Conservation (phyloP, 2,329 filamentous ascomycete species). For the Aspergillus phoenicis region DNA sequence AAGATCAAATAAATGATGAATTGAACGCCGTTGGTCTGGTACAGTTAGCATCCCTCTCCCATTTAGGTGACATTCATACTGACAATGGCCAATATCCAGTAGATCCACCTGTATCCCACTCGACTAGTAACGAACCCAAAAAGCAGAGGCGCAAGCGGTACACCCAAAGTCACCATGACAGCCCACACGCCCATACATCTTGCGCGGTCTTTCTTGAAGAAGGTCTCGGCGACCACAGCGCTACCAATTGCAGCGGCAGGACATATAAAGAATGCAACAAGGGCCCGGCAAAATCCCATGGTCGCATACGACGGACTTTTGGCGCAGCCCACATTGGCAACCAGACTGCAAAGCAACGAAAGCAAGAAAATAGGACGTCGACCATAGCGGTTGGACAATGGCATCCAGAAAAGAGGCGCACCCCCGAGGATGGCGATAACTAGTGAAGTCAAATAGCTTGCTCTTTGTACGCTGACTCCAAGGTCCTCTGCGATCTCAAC, state of each 20-base stretch:
- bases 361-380: slow-evolving; percentile 58
- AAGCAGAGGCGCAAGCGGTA: slow-evolving; percentile 45
- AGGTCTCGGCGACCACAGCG: slow-evolving; percentile 59
- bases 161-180: slow-evolving; percentile 33
- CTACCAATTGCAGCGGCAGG: slow-evolving; percentile 57
- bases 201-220: slow-evolving; percentile 56
- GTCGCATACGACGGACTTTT: slow-evolving; percentile 52
- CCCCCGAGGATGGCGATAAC: slow-evolving; percentile 58
- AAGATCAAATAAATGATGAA: slow-evolving; percentile 59
- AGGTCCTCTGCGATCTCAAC: slow-evolving; percentile 56
- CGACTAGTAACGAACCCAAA: slow-evolving; percentile 51
- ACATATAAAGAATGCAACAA: slow-evolving; percentile 57
- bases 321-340: slow-evolving; percentile 59
- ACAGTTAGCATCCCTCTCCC: too few relatives aligned
- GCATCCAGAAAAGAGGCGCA: slow-evolving; percentile 58
- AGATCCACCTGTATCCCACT: slow-evolving; percentile 62
- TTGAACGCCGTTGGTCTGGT: slow-evolving; percentile 54
- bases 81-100: slow-evolving; percentile 60
- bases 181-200: slow-evolving; percentile 53
- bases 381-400: slow-evolving; percentile 57
- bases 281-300: slow-evolving; percentile 54
- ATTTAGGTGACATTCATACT: slow-evolving; percentile 8
- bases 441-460: slow-evolving; percentile 59
- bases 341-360: slow-evolving; percentile 50
- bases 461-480: slow-evolving; percentile 50